Evolutionary conservation across 164 flowering plant genomes (phyloP).

Genomic region (Hamamelis virginiana): DNA sequence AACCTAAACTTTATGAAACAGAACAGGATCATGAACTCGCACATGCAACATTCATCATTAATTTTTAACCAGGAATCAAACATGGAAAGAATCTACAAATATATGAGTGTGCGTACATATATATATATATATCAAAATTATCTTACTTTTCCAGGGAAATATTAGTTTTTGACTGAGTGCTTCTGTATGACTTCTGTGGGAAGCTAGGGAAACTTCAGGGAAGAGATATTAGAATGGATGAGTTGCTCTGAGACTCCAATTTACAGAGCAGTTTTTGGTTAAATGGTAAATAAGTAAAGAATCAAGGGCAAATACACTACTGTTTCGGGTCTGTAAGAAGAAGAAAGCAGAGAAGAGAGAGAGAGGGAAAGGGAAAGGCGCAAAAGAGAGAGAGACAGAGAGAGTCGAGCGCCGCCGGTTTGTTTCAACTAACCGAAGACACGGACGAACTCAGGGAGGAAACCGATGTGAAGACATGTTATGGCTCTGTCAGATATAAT

Average conservation of each 20-base stretch:
- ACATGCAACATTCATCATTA: conserved; percentile 2
- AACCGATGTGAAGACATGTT: background rate
- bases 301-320: no score
- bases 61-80: background rate
- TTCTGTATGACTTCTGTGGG: no score
- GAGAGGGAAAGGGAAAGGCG: no score
- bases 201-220: no score
- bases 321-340: no score
- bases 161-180: no score
- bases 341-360: no score
- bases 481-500: background rate
- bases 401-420: conserved; percentile 13
- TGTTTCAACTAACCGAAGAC: conserved; percentile 6
- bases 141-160: no score
- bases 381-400: background rate
- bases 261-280: background rate
- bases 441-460: conserved; percentile 3
- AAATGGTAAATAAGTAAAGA: background rate
- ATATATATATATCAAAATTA: no score
- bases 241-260: no score
- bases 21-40: background rate
- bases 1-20: background rate
- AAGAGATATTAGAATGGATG: no score
- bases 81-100: background rate
- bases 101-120: background rate